A percentile compares a stretch with the other conserved stretches of the same genome.
Conservation (phyloP, 345 rosid species). For the Boechera divaricarpa region DNA sequence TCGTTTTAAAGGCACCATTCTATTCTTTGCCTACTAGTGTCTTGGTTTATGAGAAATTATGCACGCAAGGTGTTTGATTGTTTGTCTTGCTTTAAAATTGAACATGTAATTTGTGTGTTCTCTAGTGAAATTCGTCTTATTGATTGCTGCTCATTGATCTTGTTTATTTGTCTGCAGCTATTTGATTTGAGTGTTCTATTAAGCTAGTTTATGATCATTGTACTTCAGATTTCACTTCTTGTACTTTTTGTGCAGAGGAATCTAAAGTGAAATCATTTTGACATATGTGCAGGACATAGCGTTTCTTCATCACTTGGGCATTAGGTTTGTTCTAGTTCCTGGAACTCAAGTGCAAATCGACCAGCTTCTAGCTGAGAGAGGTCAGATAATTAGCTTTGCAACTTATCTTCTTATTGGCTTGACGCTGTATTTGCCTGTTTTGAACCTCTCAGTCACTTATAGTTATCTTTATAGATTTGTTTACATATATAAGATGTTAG, state of each 20-base stretch:
- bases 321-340: conserved; percentile 80
- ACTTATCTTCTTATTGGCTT: neutral
- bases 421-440: neutral
- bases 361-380: conserved; percentile 80
- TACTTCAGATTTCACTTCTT: neutral
- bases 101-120: neutral
- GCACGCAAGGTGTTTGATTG: conserved; percentile 30
- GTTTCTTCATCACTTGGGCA: conserved; percentile 88
- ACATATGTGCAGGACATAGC: conserved; percentile 77
- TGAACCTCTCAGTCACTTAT: neutral
- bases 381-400: conserved; percentile 40
- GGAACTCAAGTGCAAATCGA: conserved; percentile 93
- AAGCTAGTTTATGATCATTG: conserved; percentile 3
- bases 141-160: neutral
- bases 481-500: neutral
- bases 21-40: neutral
- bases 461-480: neutral
- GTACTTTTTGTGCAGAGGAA: neutral
- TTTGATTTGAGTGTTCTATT: neutral
- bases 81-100: conserved; percentile 2
- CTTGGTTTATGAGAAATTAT: neutral
- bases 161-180: neutral
- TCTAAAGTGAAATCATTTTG: neutral
- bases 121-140: neutral
- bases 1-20: conserved; percentile 69